Conservation (phyloP, 192 early-diverging fungal genomes). For the Phlyctochytrium planicorne region DNA sequence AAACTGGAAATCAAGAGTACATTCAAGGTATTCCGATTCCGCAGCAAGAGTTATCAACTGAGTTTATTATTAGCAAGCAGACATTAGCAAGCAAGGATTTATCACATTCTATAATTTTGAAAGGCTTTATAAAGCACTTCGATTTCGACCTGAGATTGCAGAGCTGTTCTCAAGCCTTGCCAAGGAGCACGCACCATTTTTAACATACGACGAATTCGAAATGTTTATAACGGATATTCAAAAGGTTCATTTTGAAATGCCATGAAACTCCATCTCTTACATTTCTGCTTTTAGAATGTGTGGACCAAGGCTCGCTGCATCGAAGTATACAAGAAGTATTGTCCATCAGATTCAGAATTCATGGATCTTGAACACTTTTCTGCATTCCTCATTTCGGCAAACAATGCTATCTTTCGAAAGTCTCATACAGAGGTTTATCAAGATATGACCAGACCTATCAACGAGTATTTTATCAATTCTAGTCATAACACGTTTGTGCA, state of each 20-base stretch:
- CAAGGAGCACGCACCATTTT: constrained; percentile 21
- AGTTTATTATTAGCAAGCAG: constrained; percentile 48
- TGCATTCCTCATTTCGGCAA: constrained; percentile 63
- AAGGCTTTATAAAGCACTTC: constrained; percentile 56
- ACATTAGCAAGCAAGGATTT: constrained; percentile 45
- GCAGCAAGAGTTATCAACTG: background rate
- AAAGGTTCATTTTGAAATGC: constrained; percentile 41
- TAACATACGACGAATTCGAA: constrained; percentile 55
- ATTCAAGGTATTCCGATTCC: constrained; percentile 43
- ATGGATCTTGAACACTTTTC: constrained; percentile 68
- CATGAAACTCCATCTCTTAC: constrained; percentile 18
- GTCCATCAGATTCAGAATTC: constrained; percentile 22
- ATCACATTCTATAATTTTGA: constrained; percentile 62
- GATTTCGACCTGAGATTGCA: constrained; percentile 61
- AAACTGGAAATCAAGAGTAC: constrained; percentile 58
- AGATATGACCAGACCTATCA: constrained; percentile 69
- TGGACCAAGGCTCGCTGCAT: constrained; percentile 49
- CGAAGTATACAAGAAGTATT: constrained; percentile 60
- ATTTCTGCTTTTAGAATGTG: too few species aligned
- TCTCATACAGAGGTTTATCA: constrained; percentile 52
- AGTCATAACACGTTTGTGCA: constrained; percentile 80
- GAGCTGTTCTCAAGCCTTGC: constrained; percentile 51
- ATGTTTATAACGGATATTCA: constrained; percentile 55
- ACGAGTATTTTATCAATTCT: constrained; percentile 80
- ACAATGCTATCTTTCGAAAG: constrained; percentile 59